phyloP scores from a whole-genome alignment of 768 basidiomycete genomes.

The Termitomyces sp. region DNA sequence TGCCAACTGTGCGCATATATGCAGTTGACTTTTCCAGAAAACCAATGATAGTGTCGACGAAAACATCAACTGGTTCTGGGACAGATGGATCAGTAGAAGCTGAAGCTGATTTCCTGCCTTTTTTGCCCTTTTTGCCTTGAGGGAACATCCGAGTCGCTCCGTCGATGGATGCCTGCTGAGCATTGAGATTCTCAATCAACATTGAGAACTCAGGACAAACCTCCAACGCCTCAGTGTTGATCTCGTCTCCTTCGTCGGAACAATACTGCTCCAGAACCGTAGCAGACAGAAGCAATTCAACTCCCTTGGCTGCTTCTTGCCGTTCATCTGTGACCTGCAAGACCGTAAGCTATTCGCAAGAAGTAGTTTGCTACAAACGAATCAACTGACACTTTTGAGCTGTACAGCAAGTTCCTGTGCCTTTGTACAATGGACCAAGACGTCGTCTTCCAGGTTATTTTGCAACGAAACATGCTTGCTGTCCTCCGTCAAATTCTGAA shows the following conservation, averaged over 20 bases:
- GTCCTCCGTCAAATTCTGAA: constrained; percentile 61
- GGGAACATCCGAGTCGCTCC: constrained; percentile 56
- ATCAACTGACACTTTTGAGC: constrained; percentile 42
- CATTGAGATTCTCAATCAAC: neutral
- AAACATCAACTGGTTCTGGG: constrained; percentile 72
- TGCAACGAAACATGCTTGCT: constrained; percentile 62
- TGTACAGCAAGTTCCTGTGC: constrained; percentile 41
- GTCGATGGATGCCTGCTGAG: constrained; percentile 56
- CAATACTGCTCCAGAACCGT: constrained; percentile 74
- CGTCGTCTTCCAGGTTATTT: constrained; percentile 55
- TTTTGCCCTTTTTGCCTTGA: constrained; percentile 36
- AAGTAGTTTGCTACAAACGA: neutral
- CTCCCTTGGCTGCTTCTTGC: constrained; percentile 63
- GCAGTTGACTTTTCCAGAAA: constrained; percentile 82
- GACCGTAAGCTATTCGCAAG: neutral
- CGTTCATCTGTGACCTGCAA: constrained; percentile 32
- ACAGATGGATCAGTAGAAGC: constrained; percentile 35
- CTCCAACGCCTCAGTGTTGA: constrained; percentile 59
- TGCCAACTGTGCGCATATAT: constrained; percentile 78
- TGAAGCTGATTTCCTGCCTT: constrained; percentile 35
- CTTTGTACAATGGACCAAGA: constrained; percentile 41
- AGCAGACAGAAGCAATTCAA: constrained; percentile 68
- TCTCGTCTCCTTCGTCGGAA: constrained; percentile 50
- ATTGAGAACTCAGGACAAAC: constrained; percentile 31
- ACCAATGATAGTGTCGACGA: constrained; percentile 89